Evolutionary conservation across 805 yeast species (phyloP).

Genomic region (Spathaspora gorwiae): DNA sequence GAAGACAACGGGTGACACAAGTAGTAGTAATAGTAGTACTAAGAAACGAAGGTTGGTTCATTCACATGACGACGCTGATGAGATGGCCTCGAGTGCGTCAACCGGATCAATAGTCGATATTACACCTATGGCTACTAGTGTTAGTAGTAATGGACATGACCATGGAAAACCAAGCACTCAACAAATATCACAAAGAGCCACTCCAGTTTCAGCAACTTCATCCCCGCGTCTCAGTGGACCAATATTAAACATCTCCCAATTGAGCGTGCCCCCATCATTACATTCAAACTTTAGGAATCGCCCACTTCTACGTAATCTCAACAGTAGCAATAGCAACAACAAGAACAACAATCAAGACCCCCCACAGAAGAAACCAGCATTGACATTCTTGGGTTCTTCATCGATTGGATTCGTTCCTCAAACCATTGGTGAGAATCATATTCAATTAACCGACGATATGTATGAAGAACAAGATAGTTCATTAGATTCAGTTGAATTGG

Average conservation of each 20-base stretch:
- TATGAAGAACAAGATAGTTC: conserved; percentile 30
- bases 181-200: conserved; percentile 1
- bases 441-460: conserved; percentile 39
- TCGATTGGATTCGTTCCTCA: conserved; percentile 46
- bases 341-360: too few relatives aligned
- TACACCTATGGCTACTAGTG: neutral
- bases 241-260: conserved; percentile 37
- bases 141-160: neutral
- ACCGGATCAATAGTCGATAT: neutral
- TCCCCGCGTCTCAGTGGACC: conserved; percentile 23
- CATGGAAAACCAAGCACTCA: neutral
- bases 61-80: too few relatives aligned
- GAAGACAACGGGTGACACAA: neutral
- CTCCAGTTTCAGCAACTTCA: conserved; percentile 5
- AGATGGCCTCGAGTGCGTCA: too few relatives aligned
- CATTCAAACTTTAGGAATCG: conserved; percentile 37
- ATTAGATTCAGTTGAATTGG: conserved; percentile 58
- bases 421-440: conserved; percentile 44
- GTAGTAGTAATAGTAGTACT: neutral
- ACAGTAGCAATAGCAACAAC: conserved; percentile 17
- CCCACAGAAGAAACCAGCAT: conserved; percentile 16
- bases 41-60: too few relatives aligned
- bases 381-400: conserved; percentile 52
- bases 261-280: conserved; percentile 40
- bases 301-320: conserved; percentile 35